Conservation (phyloP, 768 basidiomycete genomes). For the Boletus reticulatus region DNA sequence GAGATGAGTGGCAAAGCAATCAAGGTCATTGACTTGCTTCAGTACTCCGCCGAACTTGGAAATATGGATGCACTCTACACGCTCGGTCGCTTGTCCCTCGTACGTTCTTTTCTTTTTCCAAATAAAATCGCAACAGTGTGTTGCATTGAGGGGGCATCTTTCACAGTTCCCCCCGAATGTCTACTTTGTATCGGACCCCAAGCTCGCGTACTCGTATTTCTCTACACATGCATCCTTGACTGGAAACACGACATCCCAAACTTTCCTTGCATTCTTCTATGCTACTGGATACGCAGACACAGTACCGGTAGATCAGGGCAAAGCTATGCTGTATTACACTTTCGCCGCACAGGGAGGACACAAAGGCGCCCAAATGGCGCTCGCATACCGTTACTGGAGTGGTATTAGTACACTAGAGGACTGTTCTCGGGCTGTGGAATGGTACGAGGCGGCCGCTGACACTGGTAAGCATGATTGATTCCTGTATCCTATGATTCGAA, state of each 20-base stretch:
- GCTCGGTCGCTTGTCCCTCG: constrained; percentile 65
- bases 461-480: constrained; percentile 56
- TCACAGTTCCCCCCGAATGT: constrained; percentile 70
- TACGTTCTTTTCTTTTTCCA: constrained; percentile 32
- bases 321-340: constrained; percentile 89
- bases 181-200: constrained; percentile 61
- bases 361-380: constrained; percentile 86
- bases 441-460: constrained; percentile 90
- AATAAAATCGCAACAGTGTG: background rate
- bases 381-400: constrained; percentile 94
- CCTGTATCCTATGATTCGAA: constrained; percentile 1
- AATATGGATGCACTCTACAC: constrained; percentile 70
- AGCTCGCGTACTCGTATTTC: constrained; percentile 62
- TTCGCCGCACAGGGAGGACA: constrained; percentile 90
- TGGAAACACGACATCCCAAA: constrained; percentile 86
- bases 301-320: constrained; percentile 66
- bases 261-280: constrained; percentile 83
- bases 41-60: constrained; percentile 80
- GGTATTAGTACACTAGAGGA: constrained; percentile 90
- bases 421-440: constrained; percentile 78
- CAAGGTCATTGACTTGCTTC: constrained; percentile 77
- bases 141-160: background rate
- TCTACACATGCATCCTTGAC: constrained; percentile 60
- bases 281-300: constrained; percentile 76
- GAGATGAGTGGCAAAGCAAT: constrained; percentile 70